Evolutionary conservation across 371 early-diverging fungal species (phyloP).

Genomic region (Mortierella sp.): DNA sequence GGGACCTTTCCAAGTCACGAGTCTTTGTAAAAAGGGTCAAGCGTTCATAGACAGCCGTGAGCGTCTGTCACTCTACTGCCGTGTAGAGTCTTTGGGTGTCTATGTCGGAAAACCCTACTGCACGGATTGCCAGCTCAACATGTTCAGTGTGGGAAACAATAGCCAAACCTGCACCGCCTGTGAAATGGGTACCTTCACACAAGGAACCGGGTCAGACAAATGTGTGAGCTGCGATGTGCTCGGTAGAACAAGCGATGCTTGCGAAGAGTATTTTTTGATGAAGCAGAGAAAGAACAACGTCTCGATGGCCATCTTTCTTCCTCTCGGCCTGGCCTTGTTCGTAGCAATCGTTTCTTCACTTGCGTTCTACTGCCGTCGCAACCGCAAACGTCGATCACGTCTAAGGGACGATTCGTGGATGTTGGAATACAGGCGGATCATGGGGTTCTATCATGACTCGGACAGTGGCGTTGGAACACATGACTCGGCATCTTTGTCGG

Average conservation of each 20-base stretch:
- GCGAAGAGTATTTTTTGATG: constrained; percentile 21
- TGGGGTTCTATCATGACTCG: constrained; percentile 46
- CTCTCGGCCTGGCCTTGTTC: constrained; percentile 23
- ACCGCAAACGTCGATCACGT: constrained; percentile 32
- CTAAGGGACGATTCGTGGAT: constrained; percentile 51
- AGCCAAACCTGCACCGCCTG: constrained; percentile 31
- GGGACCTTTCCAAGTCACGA: constrained; percentile 22
- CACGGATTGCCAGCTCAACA: constrained; percentile 14
- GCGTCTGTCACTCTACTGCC: constrained; percentile 23
- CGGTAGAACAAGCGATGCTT: constrained; percentile 1
- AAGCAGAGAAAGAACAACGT: constrained; percentile 13
- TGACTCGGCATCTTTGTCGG: constrained; percentile 27
- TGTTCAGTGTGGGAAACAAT: constrained; percentile 25
- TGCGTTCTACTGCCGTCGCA: constrained; percentile 17
- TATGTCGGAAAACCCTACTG: constrained; percentile 30
- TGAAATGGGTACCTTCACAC: constrained; percentile 28
- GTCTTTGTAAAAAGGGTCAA: constrained; percentile 32
- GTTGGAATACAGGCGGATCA: constrained; percentile 44
- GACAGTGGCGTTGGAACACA: constrained; percentile 38
- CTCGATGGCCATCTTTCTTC: constrained; percentile 35
- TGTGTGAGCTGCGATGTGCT: constrained; percentile 35
- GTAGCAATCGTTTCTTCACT: background rate
- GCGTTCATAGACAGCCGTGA: constrained; percentile 4
- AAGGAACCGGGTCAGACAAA: constrained; percentile 12
- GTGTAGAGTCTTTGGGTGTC: background rate